phyloP scores from a whole-genome alignment of 2,329 filamentous ascomycete species.

The Pseudocercospora fuligena region DNA sequence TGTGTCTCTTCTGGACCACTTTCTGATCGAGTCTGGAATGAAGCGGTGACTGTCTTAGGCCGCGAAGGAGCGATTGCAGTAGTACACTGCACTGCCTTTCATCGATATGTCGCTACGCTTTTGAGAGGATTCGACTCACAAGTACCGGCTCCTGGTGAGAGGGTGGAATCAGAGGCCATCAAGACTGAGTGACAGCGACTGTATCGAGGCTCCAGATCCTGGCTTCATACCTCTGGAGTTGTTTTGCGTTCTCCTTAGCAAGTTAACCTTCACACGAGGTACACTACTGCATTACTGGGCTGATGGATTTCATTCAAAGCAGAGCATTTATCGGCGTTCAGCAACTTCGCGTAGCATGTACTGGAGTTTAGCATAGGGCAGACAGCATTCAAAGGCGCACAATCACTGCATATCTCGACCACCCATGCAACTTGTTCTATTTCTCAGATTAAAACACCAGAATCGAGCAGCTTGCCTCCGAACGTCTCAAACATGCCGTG shows the following conservation, averaged over 20 bases:
- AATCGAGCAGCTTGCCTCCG: too few relatives aligned
- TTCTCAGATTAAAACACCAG: too few relatives aligned
- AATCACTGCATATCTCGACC: too few relatives aligned
- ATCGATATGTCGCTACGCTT: constrained; percentile 22
- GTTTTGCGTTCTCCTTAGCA: neutral
- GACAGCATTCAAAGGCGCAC: too few relatives aligned
- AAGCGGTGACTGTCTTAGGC: constrained; percentile 17
- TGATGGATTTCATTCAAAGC: neutral
- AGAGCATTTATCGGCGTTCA: neutral
- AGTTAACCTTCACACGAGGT: neutral
- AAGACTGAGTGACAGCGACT: neutral
- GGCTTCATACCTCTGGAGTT: neutral
- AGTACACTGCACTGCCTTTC: constrained; percentile 17
- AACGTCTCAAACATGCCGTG: too few relatives aligned
- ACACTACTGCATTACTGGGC: neutral
- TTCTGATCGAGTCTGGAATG: constrained; percentile 16
- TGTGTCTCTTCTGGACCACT: constrained; percentile 15
- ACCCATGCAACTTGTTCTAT: too few relatives aligned
- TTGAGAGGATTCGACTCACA: constrained; percentile 27
- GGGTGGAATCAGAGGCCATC: constrained; percentile 4
- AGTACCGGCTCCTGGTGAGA: constrained; percentile 19
- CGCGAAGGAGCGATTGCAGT: constrained; percentile 10
- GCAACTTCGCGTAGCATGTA: too few relatives aligned
- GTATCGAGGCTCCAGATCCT: neutral
- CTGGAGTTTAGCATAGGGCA: too few relatives aligned